A percentile compares a stretch with the other conserved stretches of the same genome.
These are phyloP conservation scores for Oidium heveae DNA, from an alignment of 2,329 filamentous ascomycete species.

Conservation along the genomic window DNA sequence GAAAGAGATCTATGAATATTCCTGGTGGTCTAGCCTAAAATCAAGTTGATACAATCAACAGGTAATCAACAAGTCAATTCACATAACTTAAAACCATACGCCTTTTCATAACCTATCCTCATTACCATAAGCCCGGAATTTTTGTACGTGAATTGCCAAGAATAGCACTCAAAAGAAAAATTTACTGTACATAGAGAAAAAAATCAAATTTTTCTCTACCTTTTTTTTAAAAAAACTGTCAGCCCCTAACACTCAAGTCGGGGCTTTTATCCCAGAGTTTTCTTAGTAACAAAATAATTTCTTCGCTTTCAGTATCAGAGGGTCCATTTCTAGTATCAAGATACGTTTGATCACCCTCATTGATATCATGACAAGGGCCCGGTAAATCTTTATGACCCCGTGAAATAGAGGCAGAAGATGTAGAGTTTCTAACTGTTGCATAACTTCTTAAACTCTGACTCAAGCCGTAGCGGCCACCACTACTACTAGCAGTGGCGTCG, in stretches of 20 bases:
- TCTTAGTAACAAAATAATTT: slow-evolving; percentile 24
- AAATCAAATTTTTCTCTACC: too few relatives aligned
- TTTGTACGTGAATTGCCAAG: too few relatives aligned
- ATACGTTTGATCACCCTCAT: slow-evolving; percentile 4
- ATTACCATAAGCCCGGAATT: too few relatives aligned
- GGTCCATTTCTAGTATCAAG: background rate
- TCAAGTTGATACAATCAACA: too few relatives aligned
- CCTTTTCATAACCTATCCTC: too few relatives aligned
- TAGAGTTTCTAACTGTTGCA: slow-evolving; percentile 1
- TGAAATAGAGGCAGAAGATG: background rate
- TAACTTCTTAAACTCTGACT: slow-evolving; percentile 17
- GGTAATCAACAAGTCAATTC: too few relatives aligned
- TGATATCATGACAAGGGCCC: slow-evolving; percentile 1
- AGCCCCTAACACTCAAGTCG: slow-evolving; percentile 26
- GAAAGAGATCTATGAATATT: too few relatives aligned
- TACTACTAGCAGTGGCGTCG: slow-evolving; percentile 6
- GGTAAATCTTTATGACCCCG: slow-evolving; percentile 5
- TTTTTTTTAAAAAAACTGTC: too few relatives aligned
- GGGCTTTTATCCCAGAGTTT: slow-evolving; percentile 36
- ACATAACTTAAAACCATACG: too few relatives aligned
- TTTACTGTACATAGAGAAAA: too few relatives aligned
- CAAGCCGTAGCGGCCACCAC: slow-evolving; percentile 14
- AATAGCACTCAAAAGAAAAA: too few relatives aligned
- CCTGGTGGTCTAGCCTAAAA: too few relatives aligned
- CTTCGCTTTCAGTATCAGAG: slow-evolving; percentile 19